Percentiles rank a stretch among this genome's conserved stretches.
phyloP scores from a whole-genome alignment of 1,284 basidiomycete genomes.

The Stereum hirsutum region DNA sequence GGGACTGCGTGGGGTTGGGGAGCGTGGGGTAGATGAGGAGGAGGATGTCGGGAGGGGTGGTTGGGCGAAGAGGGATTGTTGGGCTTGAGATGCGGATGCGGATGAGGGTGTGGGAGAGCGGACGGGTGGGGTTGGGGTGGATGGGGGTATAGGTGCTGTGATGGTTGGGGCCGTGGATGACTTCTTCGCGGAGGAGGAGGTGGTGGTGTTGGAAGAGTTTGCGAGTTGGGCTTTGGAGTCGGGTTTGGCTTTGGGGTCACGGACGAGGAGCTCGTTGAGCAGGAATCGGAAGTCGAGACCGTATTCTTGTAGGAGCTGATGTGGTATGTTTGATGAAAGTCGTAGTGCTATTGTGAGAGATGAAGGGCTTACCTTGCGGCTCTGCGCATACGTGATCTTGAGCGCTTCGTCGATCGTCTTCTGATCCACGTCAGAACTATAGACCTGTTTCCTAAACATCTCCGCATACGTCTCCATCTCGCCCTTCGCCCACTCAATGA shows the following conservation, averaged over 20 bases:
- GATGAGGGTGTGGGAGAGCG: not conserved
- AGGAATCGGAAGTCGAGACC: slow-evolving; percentile 90
- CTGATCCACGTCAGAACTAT: slow-evolving; percentile 67
- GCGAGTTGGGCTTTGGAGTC: no score
- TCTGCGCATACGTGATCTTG: slow-evolving; percentile 68
- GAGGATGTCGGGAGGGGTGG: no score
- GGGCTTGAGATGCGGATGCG: no score
- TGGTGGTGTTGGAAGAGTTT: no score
- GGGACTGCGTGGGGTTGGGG: slow-evolving; percentile 1
- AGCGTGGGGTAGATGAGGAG: no score
- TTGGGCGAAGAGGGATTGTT: no score
- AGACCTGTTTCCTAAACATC: slow-evolving; percentile 88
- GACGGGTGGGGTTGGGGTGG: not conserved
- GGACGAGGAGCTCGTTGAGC: slow-evolving; percentile 60
- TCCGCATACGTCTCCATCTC: slow-evolving; percentile 82
- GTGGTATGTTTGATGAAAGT: not conserved
- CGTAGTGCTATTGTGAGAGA: not conserved
- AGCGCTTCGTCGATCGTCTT: slow-evolving; percentile 68
- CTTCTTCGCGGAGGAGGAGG: no score
- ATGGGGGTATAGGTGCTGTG: slow-evolving; percentile 1
- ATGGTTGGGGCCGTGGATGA: slow-evolving; percentile 9
- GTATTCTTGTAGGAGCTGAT: slow-evolving; percentile 82
- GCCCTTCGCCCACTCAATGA: slow-evolving; percentile 90
- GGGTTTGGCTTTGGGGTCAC: slow-evolving; percentile 30
- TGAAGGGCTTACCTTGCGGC: slow-evolving; percentile 54